Evolutionary conservation across 2,329 filamentous ascomycete species (phyloP), one percentile per base, ranked within the genome.

Genomic region (Chaetomiaceae sp.): DNA sequence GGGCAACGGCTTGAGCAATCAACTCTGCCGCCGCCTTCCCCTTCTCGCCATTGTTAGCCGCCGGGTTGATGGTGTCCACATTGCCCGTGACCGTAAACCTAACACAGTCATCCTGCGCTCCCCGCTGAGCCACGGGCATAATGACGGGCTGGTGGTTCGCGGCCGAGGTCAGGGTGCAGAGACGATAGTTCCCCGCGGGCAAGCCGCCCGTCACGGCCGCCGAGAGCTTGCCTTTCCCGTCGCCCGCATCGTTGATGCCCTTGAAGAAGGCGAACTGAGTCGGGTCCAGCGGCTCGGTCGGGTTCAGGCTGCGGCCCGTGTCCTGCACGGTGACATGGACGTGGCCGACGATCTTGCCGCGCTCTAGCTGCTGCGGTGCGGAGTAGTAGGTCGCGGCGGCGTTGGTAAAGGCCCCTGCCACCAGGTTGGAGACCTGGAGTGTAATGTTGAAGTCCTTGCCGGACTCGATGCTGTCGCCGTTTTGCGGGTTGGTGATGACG

Each of bases 271-370:
- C 67, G 40, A 67, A 83, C 61, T 73, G 66, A 11, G 66, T 69
- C 12, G 82, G 72, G 57, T 83, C 74, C 9, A 79, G 72, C 15
- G 81, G 74, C 7, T 66, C 59, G 3, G 61, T 68, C 1, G 81
- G 80, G 64, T 76, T 80, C 56, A 78, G 62, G 38, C 65, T 69
- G 61, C 68, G 66, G 31, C 80, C 81, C 33, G 80, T 69, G 56
- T 80, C 73, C 66, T 84, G 81, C 22, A 83, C 70, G 23, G 77
- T 80, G 53, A 84, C 70, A 66, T 84, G 81, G 3, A 78, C 79
- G 69, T 84, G 81, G 11, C 81, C 81, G 42, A 83, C 76, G 59
- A 83, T 72, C 34, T 73, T 66, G 39, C 80, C 80, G 22, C 65
- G 53, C 38, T 66, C 65, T 56, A 83, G 67, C 38, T 76, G 65